These are phyloP conservation scores for Kregervanrija fluxuum DNA, from an alignment of 805 yeast genomes.

Conservation along the genomic window DNA sequence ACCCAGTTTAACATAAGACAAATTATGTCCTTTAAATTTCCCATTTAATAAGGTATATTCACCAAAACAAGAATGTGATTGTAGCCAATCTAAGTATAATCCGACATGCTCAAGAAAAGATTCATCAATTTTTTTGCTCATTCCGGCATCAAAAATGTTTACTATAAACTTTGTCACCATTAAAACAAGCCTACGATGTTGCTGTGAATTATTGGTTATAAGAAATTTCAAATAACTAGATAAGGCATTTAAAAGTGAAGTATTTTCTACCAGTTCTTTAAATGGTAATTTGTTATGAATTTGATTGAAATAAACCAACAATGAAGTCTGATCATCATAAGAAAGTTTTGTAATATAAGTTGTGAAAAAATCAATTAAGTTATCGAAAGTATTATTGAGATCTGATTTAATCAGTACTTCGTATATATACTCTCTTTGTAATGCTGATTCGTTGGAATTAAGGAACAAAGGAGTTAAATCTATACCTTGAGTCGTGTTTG, in stretches of 20 bases:
- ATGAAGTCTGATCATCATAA: conserved; percentile 16
- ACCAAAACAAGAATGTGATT: neutral
- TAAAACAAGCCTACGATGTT: conserved; percentile 12
- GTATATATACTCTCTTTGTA: conserved; percentile 22
- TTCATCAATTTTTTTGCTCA: conserved; percentile 10
- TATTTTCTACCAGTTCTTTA: conserved; percentile 10
- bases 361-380: conserved; percentile 16
- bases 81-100: conserved; percentile 11
- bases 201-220: neutral
- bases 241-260: conserved; percentile 12
- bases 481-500: conserved; percentile 6
- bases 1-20: conserved; percentile 2
- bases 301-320: conserved; percentile 24
- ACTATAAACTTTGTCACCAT: conserved; percentile 19
- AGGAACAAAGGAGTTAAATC: conserved; percentile 16
- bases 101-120: conserved; percentile 11
- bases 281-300: conserved; percentile 18
- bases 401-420: conserved; percentile 23
- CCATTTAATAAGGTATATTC: neutral
- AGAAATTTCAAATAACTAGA: conserved; percentile 8
- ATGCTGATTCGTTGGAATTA: conserved; percentile 11
- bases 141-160: conserved; percentile 11
- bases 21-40: conserved; percentile 1
- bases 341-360: conserved; percentile 9
- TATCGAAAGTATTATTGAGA: conserved; percentile 19